Conservation (phyloP, 208 protist species). For the Herpetomonas tarakana region DNA sequence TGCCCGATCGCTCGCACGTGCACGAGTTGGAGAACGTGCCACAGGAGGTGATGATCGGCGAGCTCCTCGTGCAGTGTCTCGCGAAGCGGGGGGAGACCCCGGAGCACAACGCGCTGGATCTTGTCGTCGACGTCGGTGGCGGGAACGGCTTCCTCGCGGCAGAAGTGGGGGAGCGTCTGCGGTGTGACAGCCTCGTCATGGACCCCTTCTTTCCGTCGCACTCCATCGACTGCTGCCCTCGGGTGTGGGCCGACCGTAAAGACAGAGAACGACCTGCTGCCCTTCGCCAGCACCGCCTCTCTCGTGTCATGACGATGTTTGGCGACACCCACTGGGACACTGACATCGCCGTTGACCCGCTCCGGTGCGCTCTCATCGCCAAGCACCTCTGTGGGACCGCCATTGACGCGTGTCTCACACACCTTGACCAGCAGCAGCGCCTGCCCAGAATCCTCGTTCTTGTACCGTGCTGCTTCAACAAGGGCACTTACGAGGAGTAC, state of each 20-base stretch:
- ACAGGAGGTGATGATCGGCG: conserved; percentile 64
- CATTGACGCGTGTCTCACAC: conserved; percentile 63
- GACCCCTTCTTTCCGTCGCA: conserved; percentile 69
- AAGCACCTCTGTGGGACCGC: conserved; percentile 85
- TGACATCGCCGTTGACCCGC: conserved; percentile 30
- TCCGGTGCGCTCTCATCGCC: conserved; percentile 48
- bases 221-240: conserved; percentile 67
- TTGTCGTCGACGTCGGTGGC: conserved; percentile 75
- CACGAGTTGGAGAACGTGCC: conserved; percentile 69
- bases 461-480: conserved; percentile 78
- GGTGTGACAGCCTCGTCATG: conserved; percentile 61
- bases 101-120: conserved; percentile 7
- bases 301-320: conserved; percentile 40
- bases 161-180: conserved; percentile 51
- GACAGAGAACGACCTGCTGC: conserved; percentile 24
- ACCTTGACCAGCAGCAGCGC: conserved; percentile 40
- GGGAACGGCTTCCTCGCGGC: conserved; percentile 81
- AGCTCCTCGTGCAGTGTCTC: conserved; percentile 21
- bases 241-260: conserved; percentile 46
- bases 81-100: neutral
- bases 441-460: conserved; percentile 66
- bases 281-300: conserved; percentile 23
- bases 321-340: conserved; percentile 41
- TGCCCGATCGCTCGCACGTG: conserved; percentile 50
- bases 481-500: conserved; percentile 52